Evolutionary conservation across 2,329 filamentous ascomycete genomes (phyloP).

Genomic region (Colletotrichum truncatum): DNA sequence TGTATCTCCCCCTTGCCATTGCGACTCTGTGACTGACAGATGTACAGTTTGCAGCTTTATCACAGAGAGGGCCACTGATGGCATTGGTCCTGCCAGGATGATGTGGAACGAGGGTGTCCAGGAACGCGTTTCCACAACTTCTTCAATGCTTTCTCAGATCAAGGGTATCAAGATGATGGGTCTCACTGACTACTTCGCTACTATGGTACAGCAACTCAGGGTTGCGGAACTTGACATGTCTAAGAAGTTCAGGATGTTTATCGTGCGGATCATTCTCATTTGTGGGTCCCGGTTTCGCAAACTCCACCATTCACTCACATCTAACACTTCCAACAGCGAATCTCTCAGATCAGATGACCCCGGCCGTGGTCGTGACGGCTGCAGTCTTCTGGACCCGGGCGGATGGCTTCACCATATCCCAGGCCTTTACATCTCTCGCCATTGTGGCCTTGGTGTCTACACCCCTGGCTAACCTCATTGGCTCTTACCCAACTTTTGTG

Average conservation of each 20-base stretch:
- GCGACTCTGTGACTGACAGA: not conserved
- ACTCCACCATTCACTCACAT: slow-evolving; percentile 24
- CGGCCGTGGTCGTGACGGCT: slow-evolving; percentile 9
- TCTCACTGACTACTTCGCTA: slow-evolving; percentile 40
- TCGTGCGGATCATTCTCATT: slow-evolving; percentile 30
- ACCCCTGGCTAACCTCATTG: slow-evolving; percentile 31
- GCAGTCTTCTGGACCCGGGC: slow-evolving; percentile 16
- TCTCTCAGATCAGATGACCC: slow-evolving; percentile 9
- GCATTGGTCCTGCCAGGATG: slow-evolving; percentile 5
- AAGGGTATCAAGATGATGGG: slow-evolving; percentile 48
- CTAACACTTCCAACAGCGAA: slow-evolving; percentile 4
- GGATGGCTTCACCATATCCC: slow-evolving; percentile 27
- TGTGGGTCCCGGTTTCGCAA: slow-evolving; percentile 13
- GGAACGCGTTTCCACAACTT: slow-evolving; percentile 40
- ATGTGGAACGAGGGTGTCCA: slow-evolving; percentile 42
- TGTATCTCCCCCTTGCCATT: too few relatives aligned
- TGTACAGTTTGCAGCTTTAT: not conserved
- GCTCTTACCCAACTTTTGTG: slow-evolving; percentile 15
- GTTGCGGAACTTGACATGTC: slow-evolving; percentile 48
- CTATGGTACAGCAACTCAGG: slow-evolving; percentile 44
- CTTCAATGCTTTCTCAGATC: slow-evolving; percentile 41
- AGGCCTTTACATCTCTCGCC: slow-evolving; percentile 34
- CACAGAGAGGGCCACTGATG: slow-evolving; percentile 7
- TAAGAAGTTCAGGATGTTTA: slow-evolving; percentile 35
- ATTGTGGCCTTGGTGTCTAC: slow-evolving; percentile 33